These are phyloP conservation scores for Raffaelea albimanens DNA, from an alignment of 2,329 filamentous ascomycete species.

Conservation along the genomic window DNA sequence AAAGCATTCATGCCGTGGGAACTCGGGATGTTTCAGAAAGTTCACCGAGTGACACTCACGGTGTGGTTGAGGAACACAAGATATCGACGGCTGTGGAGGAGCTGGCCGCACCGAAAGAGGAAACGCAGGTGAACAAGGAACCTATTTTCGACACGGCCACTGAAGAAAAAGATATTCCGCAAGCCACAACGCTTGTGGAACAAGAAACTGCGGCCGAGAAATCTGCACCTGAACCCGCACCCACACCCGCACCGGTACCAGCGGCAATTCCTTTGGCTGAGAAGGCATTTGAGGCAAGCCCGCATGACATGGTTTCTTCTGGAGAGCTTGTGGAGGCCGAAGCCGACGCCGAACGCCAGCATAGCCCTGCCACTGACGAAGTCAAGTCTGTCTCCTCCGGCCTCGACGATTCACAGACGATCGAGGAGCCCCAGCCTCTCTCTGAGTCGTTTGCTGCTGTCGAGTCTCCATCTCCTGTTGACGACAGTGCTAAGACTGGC, in stretches of 20 bases:
- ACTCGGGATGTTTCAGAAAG: background rate
- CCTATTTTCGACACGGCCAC: too few relatives aligned
- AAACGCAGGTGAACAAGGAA: too few relatives aligned
- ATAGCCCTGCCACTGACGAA: constrained; percentile 1
- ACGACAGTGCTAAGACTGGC: background rate
- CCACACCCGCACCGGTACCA: constrained; percentile 1
- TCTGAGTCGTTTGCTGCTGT: constrained; percentile 8
- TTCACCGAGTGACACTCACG: too few relatives aligned
- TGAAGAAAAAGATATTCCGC: too few relatives aligned
- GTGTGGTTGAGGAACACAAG: too few relatives aligned
- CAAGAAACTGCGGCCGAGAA: constrained; percentile 4
- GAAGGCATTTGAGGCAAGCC: too few relatives aligned
- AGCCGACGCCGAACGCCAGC: background rate
- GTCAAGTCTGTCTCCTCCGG: constrained; percentile 8
- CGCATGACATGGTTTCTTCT: constrained; percentile 5
- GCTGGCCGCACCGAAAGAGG: too few relatives aligned
- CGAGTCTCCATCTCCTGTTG: constrained; percentile 4
- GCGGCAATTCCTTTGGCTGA: too few relatives aligned
- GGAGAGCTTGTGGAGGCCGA: constrained; percentile 3
- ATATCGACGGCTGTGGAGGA: too few relatives aligned
- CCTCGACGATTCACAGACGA: constrained; percentile 2
- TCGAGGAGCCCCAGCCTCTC: constrained; percentile 2
- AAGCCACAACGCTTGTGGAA: background rate
- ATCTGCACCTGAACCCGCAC: constrained; percentile 3
- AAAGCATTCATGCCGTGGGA: background rate